phyloP scores from a whole-genome alignment of 176 grass and related monocot species.

The Oryza glaberrima region DNA sequence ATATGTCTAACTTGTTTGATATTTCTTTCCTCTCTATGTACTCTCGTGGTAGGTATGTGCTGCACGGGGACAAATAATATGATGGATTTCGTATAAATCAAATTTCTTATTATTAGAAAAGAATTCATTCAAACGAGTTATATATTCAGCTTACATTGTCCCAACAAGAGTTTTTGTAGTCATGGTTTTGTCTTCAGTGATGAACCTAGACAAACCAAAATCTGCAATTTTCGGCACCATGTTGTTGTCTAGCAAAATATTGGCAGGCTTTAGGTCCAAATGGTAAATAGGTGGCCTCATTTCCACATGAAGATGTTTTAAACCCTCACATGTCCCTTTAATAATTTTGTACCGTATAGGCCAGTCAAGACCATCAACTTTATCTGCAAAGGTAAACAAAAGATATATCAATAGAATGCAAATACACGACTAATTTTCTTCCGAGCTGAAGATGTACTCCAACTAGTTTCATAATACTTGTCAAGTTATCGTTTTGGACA shows the following conservation, averaged over 20 bases:
- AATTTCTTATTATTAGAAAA: not conserved
- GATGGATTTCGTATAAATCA: not conserved
- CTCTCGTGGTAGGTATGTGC: not conserved
- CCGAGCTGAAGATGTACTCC: not conserved
- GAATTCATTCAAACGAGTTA: not conserved
- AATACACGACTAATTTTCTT: not conserved
- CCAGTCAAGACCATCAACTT: conserved; percentile 11
- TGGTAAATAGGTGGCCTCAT: not conserved
- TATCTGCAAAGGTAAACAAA: not conserved
- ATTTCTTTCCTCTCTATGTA: not conserved
- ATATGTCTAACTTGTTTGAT: not conserved
- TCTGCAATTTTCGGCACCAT: not conserved
- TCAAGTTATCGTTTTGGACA: too few species aligned
- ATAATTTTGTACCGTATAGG: conserved; percentile 12
- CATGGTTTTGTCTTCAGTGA: not conserved
- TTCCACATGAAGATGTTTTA: conserved; percentile 1
- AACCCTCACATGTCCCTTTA: conserved; percentile 6
- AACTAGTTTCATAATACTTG: too few species aligned
- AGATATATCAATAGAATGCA: too few species aligned
- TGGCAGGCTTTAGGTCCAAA: not conserved
- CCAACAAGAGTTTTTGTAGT: not conserved
- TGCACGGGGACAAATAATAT: not conserved
- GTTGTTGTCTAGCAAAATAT: not conserved
- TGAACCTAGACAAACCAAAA: not conserved
- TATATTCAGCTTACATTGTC: not conserved